Evolutionary conservation across 345 rosid species (phyloP), one percentile per base, ranked within the genome.

Genomic region (Melaleuca alternifolia): DNA sequence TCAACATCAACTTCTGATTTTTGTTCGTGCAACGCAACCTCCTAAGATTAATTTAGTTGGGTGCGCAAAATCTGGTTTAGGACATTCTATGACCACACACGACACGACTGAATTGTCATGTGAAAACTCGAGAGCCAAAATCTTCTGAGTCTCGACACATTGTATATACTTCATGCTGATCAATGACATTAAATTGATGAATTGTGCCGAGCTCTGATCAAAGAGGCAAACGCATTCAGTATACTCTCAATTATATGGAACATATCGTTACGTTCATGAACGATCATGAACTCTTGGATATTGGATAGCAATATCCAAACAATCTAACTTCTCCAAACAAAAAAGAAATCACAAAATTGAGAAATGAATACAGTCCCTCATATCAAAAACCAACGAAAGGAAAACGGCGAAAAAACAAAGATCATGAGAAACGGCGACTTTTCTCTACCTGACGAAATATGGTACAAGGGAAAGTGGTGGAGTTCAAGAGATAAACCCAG

Each of bases 401-500:
- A 23, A 57, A 75, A 3, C 30, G 46, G 13, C n/a, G 24, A 46
- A 8, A 15, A 33, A 76, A 57, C 41, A 76, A 44, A 41, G 71
- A 71, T 54, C 12, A 11, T 21, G 10, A 24, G 61, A 88, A 51
- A 16, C 26, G 50, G 53, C 61, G 46, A 23, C 57, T 14, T 59
- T 84, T 30, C 15, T 21, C 75, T 50, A 93, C 98, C 96, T 92
- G 98, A 71, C 92, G 87, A 86, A 94, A 88, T 82, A 94, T 88
- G 53, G 94, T 87, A 20, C 91, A 87, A 51, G 95, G 95, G 89
- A 90, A 93, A 24, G 92, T 65, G 30, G 93, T 79, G 89, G 92
- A 88, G 87, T 91, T 88, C 86, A 93, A 88, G 86, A 96, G 93
- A 89, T 91, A 96, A 90, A 92, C 89, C 98, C 96, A 96, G 86